Conservation (phyloP, 768 basidiomycete genomes). For the Astraeus odoratus region DNA sequence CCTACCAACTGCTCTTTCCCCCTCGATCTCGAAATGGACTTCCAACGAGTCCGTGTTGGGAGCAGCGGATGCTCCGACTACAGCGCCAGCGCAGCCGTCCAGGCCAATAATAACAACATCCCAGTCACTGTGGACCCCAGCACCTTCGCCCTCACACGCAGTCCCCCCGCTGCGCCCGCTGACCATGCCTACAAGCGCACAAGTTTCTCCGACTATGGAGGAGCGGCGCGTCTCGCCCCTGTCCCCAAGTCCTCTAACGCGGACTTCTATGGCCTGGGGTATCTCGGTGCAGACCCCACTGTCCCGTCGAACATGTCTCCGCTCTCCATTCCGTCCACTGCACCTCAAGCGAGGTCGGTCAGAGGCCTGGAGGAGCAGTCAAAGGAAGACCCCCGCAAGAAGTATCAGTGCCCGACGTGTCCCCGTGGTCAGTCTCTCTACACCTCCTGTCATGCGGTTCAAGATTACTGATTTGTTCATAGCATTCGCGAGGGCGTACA, state of each 20-base stretch:
- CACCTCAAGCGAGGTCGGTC: slow-evolving; percentile 31
- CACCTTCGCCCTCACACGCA: slow-evolving; percentile 54
- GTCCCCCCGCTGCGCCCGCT: slow-evolving; percentile 34
- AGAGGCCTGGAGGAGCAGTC: slow-evolving; percentile 35
- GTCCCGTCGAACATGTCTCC: slow-evolving; percentile 53
- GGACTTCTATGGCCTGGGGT: slow-evolving; percentile 38
- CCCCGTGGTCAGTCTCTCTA: slow-evolving; percentile 50
- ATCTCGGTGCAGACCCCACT: slow-evolving; percentile 32
- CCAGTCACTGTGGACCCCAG: slow-evolving; percentile 45
- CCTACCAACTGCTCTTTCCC: slow-evolving; percentile 50
- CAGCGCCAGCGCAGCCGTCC: slow-evolving; percentile 30
- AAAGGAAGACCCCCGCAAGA: slow-evolving; percentile 65
- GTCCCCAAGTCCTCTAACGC: slow-evolving; percentile 45
- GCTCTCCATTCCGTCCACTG: slow-evolving; percentile 38
- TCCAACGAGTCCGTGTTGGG: slow-evolving; percentile 50
- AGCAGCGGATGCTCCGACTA: slow-evolving; percentile 49
- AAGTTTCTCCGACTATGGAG: slow-evolving; percentile 64
- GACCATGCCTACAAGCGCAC: slow-evolving; percentile 34
- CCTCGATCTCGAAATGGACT: slow-evolving; percentile 69
- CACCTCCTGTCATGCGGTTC: background rate
- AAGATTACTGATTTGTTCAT: slow-evolving; percentile 4
- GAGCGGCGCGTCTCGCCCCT: slow-evolving; percentile 39
- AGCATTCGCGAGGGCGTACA: slow-evolving; percentile 93
- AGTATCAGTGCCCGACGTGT: slow-evolving; percentile 71
- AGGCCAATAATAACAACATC: slow-evolving; percentile 31